phyloP scores from a whole-genome alignment of 2,329 filamentous ascomycete genomes.

The Ambrosiella xylebori region DNA sequence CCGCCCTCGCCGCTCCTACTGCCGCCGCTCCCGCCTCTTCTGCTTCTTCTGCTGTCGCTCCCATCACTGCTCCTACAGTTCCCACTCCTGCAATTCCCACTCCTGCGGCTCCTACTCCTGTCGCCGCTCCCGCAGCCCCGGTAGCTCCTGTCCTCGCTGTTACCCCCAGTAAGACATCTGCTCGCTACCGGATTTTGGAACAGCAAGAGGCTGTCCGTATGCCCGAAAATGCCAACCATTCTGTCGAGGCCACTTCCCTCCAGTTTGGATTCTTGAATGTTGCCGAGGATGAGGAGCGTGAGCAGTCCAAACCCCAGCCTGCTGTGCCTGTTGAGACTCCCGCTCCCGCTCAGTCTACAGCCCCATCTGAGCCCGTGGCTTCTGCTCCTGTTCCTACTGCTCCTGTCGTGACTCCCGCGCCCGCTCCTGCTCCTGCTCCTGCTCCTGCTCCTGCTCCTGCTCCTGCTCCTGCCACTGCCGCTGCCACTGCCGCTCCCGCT shows the following conservation, averaged over 20 bases:
- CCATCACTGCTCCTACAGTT: constrained; percentile 46
- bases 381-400: constrained; percentile 39
- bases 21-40: constrained; percentile 36
- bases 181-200: constrained; percentile 66
- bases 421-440: constrained; percentile 23
- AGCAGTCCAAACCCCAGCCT: constrained; percentile 85
- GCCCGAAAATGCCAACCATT: constrained; percentile 76
- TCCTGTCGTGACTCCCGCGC: constrained; percentile 23
- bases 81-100: constrained; percentile 32
- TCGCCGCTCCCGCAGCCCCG: constrained; percentile 36
- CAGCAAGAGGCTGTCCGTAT: constrained; percentile 97
- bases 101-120: constrained; percentile 35
- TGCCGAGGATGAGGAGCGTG: constrained; percentile 69
- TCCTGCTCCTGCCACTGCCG: constrained; percentile 15
- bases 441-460: constrained; percentile 15
- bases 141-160: constrained; percentile 47
- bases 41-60: constrained; percentile 44
- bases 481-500: constrained; percentile 20
- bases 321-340: constrained; percentile 91
- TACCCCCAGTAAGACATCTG: constrained; percentile 33
- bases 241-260: constrained; percentile 69
- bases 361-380: constrained; percentile 54
- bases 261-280: constrained; percentile 94
- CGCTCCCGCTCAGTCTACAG: constrained; percentile 65
- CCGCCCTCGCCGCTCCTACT: constrained; percentile 34